Percentiles rank a stretch among this genome's conserved stretches.
phyloP scores from a whole-genome alignment of 2,329 filamentous ascomycete genomes.

The Colletotrichum melonis region DNA sequence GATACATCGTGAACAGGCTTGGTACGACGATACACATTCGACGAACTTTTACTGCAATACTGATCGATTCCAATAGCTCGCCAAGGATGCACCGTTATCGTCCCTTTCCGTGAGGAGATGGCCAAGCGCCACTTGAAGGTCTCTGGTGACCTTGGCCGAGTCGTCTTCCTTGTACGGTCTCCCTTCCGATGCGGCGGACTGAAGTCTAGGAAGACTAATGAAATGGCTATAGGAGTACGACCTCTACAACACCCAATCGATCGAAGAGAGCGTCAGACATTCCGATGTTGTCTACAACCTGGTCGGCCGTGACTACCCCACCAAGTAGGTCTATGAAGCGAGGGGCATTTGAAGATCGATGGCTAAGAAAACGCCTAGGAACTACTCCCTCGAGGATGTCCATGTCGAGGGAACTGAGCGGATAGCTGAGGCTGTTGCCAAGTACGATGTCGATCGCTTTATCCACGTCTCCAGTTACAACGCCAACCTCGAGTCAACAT shows the following conservation, averaged over 20 bases:
- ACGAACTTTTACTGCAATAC: constrained; percentile 23
- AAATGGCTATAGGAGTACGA: constrained; percentile 80
- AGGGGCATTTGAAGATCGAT: neutral
- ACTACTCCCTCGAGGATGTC: constrained; percentile 92
- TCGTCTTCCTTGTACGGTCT: constrained; percentile 79
- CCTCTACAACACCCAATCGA: constrained; percentile 91
- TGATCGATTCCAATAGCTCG: constrained; percentile 68
- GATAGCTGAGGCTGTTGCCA: constrained; percentile 93
- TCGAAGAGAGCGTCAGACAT: constrained; percentile 96
- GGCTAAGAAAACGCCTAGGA: constrained; percentile 67
- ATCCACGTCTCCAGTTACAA: constrained; percentile 98
- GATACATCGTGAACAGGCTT: constrained; percentile 97
- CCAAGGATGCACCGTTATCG: constrained; percentile 91
- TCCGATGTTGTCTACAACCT: constrained; percentile 98
- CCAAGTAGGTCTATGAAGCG: constrained; percentile 73
- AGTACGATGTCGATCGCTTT: constrained; percentile 97
- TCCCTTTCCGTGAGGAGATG: constrained; percentile 98
- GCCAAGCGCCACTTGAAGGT: constrained; percentile 96
- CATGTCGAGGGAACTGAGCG: constrained; percentile 93
- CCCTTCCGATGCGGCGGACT: neutral
- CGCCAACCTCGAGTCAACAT: constrained; percentile 80
- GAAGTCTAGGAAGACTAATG: constrained; percentile 5
- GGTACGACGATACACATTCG: constrained; percentile 59
- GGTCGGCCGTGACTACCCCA: constrained; percentile 93
- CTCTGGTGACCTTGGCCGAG: constrained; percentile 90